Base-by-base conservation (phyloP, 139 green algal species). In the Zygnema cylindricum region DNA sequence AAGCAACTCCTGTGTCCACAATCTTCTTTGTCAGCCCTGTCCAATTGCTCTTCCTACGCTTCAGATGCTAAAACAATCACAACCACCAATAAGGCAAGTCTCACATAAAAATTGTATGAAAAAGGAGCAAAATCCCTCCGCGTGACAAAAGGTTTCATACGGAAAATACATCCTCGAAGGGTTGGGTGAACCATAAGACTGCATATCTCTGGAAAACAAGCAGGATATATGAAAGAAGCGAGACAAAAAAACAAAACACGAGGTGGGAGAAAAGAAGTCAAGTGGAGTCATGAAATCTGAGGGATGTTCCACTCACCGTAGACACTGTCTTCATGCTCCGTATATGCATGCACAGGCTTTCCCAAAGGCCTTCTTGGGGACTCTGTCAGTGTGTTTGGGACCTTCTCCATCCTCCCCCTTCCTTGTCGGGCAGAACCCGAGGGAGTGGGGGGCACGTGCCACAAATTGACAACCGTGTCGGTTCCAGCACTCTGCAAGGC, bases 251-350 rank as follows among this genome's bases (percentile, higher is more conserved):
- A n/a, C n/a, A n/a, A n/a, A n/a, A n/a, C n/a, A n/a, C n/a, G n/a
- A n/a, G n/a, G n/a, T n/a, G n/a, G n/a, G n/a, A n/a, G n/a, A n/a
- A n/a, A n/a, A n/a, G n/a, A n/a, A n/a, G n/a, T n/a, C n/a, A n/a
- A n/a, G n/a, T n/a, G n/a, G n/a, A n/a, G n/a, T n/a, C n/a, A n/a
- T n/a, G n/a, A n/a, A n/a, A n/a, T n/a, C n/a, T n/a, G n/a, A n/a
- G n/a, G n/a, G n/a, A n/a, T n/a, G n/a, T n/a, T n/a, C n/a, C 75
- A 30, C 33, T 39, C 41, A 89, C 85, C 76, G 49, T 92, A 93
- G 1, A 92, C 73, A 49, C 90, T 90, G 87, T 93, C 84, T 69
- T 92, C 95, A 88, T 98, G 95, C 81, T 97, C 96, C 71, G 95
- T 95, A 82, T 92, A 96, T 0, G 55, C 93, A 77, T 94, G 90